Conservation (phyloP, 2,329 filamentous ascomycete genomes). For the Ascochyta koolunga region DNA sequence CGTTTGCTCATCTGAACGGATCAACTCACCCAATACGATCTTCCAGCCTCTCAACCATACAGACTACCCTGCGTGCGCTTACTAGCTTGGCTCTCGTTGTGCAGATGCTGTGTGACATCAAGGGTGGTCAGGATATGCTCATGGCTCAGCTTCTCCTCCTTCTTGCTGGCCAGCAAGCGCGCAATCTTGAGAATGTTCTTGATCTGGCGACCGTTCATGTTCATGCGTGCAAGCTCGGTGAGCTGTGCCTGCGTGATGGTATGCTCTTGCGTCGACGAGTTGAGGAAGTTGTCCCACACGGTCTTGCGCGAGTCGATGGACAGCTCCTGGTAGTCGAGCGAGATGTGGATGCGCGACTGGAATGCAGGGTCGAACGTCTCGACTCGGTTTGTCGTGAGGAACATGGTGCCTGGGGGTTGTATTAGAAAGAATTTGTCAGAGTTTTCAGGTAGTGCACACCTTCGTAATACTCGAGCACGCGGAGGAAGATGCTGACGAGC, state of each 20-base stretch:
- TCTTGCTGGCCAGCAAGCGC: slow-evolving; percentile 32
- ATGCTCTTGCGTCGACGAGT: slow-evolving; percentile 16
- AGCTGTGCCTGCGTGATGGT: slow-evolving; percentile 39
- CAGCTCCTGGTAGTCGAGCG: slow-evolving; percentile 36
- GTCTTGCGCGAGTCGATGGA: slow-evolving; percentile 25
- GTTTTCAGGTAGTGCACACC: slow-evolving; percentile 24
- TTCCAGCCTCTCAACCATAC: slow-evolving; percentile 25
- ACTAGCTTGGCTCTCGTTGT: slow-evolving; percentile 44
- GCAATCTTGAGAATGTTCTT: slow-evolving; percentile 53
- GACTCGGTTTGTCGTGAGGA: slow-evolving; percentile 45
- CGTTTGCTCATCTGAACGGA: background rate
- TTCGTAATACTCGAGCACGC: slow-evolving; percentile 43
- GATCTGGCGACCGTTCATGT: slow-evolving; percentile 59
- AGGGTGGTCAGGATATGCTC: slow-evolving; percentile 44
- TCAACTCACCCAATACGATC: background rate
- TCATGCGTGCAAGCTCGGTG: slow-evolving; percentile 48
- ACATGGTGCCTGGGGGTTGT: slow-evolving; percentile 21
- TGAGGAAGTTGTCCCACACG: slow-evolving; percentile 42
- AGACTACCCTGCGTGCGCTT: slow-evolving; percentile 37
- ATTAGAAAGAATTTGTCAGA: background rate
- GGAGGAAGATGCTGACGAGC: slow-evolving; percentile 48
- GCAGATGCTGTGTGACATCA: slow-evolving; percentile 49
- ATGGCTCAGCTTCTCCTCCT: slow-evolving; percentile 31
- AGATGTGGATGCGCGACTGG: slow-evolving; percentile 42
- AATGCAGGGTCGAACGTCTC: slow-evolving; percentile 42